A percentile compares a stretch with the other conserved stretches of the same genome.
Conservation (phyloP, 73 alveolate species). For the Paramecium octaurelia region DNA sequence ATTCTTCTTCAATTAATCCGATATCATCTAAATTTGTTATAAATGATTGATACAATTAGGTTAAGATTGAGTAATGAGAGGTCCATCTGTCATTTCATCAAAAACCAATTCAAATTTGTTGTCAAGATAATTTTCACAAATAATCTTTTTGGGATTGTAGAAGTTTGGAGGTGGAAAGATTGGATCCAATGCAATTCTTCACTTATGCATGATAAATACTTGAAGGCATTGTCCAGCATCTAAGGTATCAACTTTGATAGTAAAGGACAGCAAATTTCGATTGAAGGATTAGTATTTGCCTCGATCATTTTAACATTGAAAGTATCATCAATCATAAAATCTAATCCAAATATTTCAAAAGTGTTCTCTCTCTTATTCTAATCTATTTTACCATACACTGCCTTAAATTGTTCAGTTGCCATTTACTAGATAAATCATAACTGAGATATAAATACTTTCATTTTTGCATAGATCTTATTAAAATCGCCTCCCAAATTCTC, state of each 20-base stretch:
- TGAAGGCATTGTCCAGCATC: constrained; percentile 79
- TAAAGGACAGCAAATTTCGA: constrained; percentile 77
- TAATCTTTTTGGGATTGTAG: constrained; percentile 52
- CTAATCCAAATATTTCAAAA: constrained; percentile 87
- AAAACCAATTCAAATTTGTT: constrained; percentile 61
- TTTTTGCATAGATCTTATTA: constrained; percentile 70
- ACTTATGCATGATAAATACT: background rate
- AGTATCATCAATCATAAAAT: constrained; percentile 78
- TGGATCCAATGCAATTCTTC: constrained; percentile 63
- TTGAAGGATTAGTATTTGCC: constrained; percentile 84
- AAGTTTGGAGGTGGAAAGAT: constrained; percentile 66
- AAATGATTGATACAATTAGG: constrained; percentile 19
- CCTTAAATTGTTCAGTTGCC: constrained; percentile 75
- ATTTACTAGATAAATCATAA: constrained; percentile 20
- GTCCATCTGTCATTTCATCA: constrained; percentile 54
- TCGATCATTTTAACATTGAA: constrained; percentile 83
- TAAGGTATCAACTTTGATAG: constrained; percentile 75
- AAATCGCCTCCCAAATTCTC: constrained; percentile 70
- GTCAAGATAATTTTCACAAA: constrained; percentile 34
- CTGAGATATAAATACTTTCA: constrained; percentile 60
- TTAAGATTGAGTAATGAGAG: background rate
- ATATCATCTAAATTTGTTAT: constrained; percentile 15
- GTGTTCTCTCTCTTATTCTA: constrained; percentile 69
- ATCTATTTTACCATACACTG: constrained; percentile 71
- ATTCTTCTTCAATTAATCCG: constrained; percentile 58